These are phyloP conservation scores for Halophytophthora polymorphica DNA, from an alignment of 352 stramenopile species.

Conservation along the genomic window DNA sequence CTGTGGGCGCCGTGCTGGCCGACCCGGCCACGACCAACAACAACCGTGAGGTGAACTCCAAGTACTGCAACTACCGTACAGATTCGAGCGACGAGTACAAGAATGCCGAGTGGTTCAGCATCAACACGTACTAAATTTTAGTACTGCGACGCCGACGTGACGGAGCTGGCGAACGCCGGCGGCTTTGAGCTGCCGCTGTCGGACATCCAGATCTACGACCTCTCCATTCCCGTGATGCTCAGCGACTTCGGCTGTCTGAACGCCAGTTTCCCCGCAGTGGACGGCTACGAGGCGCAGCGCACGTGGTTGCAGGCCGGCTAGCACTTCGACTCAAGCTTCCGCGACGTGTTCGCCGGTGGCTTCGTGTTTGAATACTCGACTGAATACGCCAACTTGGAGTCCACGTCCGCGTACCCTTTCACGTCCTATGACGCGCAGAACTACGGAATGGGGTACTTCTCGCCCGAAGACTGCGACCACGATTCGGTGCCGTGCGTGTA, in stretches of 20 bases:
- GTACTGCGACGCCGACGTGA: conserved; percentile 57
- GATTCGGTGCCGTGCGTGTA: conserved; percentile 57
- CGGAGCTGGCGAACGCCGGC: conserved; percentile 25
- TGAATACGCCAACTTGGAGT: conserved; percentile 66
- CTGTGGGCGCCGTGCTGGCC: conserved; percentile 71
- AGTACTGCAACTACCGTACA: conserved; percentile 87
- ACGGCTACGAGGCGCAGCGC: conserved; percentile 61
- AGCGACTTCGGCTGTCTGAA: conserved; percentile 83
- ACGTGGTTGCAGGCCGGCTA: conserved; percentile 64
- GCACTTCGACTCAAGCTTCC: conserved; percentile 44
- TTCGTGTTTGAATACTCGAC: conserved; percentile 86
- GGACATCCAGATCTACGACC: conserved; percentile 48
- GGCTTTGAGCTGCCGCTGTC: conserved; percentile 54
- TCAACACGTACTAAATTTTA: conserved; percentile 89
- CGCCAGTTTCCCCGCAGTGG: conserved; percentile 47
- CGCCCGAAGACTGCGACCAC: conserved; percentile 69
- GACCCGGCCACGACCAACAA: conserved; percentile 44
- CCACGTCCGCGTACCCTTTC: conserved; percentile 58
- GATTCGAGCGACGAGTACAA: conserved; percentile 66
- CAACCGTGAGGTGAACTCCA: conserved; percentile 58
- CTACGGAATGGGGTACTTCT: conserved; percentile 87
- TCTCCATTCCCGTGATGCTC: conserved; percentile 74
- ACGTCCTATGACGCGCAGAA: conserved; percentile 69
- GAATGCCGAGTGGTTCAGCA: conserved; percentile 80
- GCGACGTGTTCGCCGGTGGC: conserved; percentile 56